phyloP scores from a whole-genome alignment of 108 stramenopile genomes.

The Discostella pseudostelligera region DNA sequence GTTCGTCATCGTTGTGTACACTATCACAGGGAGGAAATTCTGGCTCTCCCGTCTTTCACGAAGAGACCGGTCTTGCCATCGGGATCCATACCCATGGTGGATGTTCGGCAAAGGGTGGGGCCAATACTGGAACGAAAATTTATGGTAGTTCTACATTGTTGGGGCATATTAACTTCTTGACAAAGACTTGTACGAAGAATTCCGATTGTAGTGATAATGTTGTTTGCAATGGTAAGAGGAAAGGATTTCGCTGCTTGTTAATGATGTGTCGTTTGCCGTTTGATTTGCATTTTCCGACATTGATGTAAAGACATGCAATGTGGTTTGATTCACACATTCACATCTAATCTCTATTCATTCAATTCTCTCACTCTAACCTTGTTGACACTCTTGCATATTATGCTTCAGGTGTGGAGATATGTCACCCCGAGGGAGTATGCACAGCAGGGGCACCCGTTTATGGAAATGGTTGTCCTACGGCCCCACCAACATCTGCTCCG shows the following conservation, averaged over 20 bases:
- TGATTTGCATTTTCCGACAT: too few relatives aligned
- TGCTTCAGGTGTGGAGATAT: neutral
- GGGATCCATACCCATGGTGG: conserved; percentile 12
- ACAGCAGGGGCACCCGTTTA: neutral
- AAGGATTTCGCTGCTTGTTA: too few relatives aligned
- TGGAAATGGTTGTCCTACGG: neutral
- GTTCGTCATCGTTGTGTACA: too few relatives aligned
- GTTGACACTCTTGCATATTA: too few relatives aligned
- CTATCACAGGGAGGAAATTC: conserved; percentile 15
- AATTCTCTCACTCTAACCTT: neutral
- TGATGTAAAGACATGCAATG: too few relatives aligned
- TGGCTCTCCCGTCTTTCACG: conserved; percentile 3
- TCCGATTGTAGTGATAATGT: conserved; percentile 5
- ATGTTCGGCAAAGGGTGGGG: neutral
- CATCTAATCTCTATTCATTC: neutral
- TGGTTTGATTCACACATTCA: too few relatives aligned
- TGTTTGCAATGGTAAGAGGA: conserved; percentile 11
- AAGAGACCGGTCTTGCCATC: neutral
- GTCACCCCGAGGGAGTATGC: neutral
- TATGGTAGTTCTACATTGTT: too few relatives aligned
- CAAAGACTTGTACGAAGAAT: neutral
- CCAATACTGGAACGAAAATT: neutral
- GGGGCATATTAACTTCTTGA: too few relatives aligned
- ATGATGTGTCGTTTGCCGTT: neutral
- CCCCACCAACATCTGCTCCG: neutral